Conservation (phyloP, 1,284 basidiomycete species). For the Pseudozyma thailandica region DNA sequence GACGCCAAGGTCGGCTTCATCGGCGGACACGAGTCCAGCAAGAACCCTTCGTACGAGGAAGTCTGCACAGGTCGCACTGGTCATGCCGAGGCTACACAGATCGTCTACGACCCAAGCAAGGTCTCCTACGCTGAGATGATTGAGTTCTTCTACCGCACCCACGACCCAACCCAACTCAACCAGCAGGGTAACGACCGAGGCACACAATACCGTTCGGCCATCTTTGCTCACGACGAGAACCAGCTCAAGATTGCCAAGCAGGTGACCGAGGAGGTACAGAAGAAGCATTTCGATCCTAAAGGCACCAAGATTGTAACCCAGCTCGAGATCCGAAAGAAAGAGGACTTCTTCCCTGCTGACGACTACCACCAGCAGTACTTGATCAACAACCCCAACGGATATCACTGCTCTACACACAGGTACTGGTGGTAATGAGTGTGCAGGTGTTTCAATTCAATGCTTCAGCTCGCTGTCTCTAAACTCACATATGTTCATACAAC, state of each 20-base stretch:
- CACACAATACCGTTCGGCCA: conserved; percentile 86
- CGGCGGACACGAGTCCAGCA: conserved; percentile 58
- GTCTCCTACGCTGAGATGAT: conserved; percentile 85
- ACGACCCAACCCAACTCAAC: conserved; percentile 82
- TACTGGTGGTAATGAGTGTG: conserved; percentile 37
- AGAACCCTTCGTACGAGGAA: conserved; percentile 74
- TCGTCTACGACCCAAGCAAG: conserved; percentile 83
- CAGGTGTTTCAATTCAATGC: background rate
- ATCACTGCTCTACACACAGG: conserved; percentile 59
- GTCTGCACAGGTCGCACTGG: conserved; percentile 80
- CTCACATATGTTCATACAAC: too few species aligned
- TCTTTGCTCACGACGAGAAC: conserved; percentile 83
- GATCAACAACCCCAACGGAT: conserved; percentile 61
- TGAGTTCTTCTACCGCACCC: conserved; percentile 75
- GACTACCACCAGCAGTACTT: conserved; percentile 66
- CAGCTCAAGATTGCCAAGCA: conserved; percentile 80
- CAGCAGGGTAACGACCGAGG: conserved; percentile 68
- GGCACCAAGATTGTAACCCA: conserved; percentile 80
- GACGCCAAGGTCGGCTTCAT: conserved; percentile 63
- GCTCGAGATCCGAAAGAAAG: conserved; percentile 47
- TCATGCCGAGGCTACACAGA: conserved; percentile 87
- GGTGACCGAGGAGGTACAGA: conserved; percentile 86
- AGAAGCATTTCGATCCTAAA: conserved; percentile 77
- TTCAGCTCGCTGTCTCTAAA: too few species aligned
- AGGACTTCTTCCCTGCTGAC: conserved; percentile 58